These are phyloP conservation scores for Acidomyces sp. DNA, from an alignment of 495 filamentous ascomycete species.

Conservation along the genomic window DNA sequence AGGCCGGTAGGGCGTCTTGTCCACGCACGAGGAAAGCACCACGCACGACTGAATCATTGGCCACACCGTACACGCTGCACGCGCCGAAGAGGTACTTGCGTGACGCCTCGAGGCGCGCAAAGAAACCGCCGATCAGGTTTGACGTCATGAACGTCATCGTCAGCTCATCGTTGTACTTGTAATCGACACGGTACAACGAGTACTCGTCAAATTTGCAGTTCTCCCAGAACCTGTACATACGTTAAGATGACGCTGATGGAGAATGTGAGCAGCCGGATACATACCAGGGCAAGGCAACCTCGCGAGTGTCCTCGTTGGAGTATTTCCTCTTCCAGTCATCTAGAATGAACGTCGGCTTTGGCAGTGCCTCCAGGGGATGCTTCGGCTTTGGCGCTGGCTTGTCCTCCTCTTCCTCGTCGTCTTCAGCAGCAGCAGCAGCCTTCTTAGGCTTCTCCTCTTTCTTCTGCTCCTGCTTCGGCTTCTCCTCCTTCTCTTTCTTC, in stretches of 20 bases:
- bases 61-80: conserved; percentile 73
- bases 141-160: conserved; percentile 94
- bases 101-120: conserved; percentile 88
- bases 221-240: conserved; percentile 61
- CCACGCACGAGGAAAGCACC: conserved; percentile 93
- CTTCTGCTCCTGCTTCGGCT: conserved; percentile 38
- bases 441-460: conserved; percentile 39
- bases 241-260: background rate
- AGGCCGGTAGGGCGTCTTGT: conserved; percentile 71
- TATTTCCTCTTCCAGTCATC: conserved; percentile 99
- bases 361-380: conserved; percentile 84
- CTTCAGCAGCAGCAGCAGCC: conserved; percentile 38
- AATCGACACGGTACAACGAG: conserved; percentile 80
- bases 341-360: conserved; percentile 63
- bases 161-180: conserved; percentile 98
- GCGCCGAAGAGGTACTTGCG: conserved; percentile 98
- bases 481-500: conserved; percentile 63
- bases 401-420: conserved; percentile 57
- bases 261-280: no score
- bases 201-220: conserved; percentile 85
- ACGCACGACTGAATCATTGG: conserved; percentile 74
- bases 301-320: conserved; percentile 86
- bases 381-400: conserved; percentile 75
- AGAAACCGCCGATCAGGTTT: conserved; percentile 95
- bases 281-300: conserved; percentile 63